Conservation (phyloP, 805 yeast genomes). For the Pachysolen tannophilus region DNA sequence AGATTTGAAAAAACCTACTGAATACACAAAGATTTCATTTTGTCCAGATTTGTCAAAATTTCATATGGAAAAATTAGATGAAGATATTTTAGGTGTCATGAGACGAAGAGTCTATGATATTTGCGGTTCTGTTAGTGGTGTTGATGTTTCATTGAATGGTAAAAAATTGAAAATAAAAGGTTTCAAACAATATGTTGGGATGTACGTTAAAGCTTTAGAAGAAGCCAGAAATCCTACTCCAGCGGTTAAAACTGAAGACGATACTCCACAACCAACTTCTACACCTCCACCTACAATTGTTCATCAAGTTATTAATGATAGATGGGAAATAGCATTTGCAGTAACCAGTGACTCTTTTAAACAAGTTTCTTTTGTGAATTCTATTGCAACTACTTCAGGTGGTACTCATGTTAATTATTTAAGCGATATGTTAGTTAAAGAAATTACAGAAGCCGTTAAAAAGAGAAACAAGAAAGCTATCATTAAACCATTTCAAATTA, state of each 20-base stretch:
- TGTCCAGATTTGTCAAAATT: slow-evolving; percentile 82
- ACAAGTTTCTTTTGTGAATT: slow-evolving; percentile 94
- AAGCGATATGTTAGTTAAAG: slow-evolving; percentile 75
- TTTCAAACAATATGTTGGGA: slow-evolving; percentile 82
- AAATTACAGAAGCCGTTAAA: slow-evolving; percentile 64
- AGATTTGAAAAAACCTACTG: slow-evolving; percentile 48
- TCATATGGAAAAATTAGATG: slow-evolving; percentile 78
- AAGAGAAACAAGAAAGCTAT: slow-evolving; percentile 57
- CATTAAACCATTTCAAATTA: slow-evolving; percentile 82
- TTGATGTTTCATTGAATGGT: slow-evolving; percentile 73
- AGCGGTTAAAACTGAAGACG: slow-evolving; percentile 9
- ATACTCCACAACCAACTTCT: slow-evolving; percentile 12
- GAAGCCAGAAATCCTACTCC: slow-evolving; percentile 29
- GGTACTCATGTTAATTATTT: slow-evolving; percentile 91
- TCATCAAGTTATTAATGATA: slow-evolving; percentile 70
- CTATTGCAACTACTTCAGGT: slow-evolving; percentile 95
- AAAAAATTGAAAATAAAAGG: slow-evolving; percentile 57
- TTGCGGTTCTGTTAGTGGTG: slow-evolving; percentile 86
- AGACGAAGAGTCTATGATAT: slow-evolving; percentile 92
- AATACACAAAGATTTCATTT: slow-evolving; percentile 82
- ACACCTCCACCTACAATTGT: slow-evolving; percentile 52
- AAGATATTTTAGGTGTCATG: slow-evolving; percentile 74
- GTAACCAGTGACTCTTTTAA: slow-evolving; percentile 85
- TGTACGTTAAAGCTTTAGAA: slow-evolving; percentile 75
- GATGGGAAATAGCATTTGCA: slow-evolving; percentile 97